These are phyloP conservation scores for Diaporthe sp. DNA, from an alignment of 2,329 filamentous ascomycete species.

Conservation along the genomic window DNA sequence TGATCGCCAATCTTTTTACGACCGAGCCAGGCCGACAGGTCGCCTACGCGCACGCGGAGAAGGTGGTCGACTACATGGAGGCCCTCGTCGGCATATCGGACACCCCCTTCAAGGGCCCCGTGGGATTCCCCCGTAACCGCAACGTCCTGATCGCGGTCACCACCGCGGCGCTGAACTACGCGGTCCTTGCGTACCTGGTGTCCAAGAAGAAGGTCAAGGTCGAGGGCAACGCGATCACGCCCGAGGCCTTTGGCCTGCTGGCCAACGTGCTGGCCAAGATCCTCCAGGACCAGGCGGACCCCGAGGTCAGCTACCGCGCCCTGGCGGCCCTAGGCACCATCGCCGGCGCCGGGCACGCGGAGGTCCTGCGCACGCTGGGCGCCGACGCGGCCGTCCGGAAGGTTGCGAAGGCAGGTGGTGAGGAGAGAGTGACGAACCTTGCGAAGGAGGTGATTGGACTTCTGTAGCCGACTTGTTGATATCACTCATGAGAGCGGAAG, in stretches of 20 bases:
- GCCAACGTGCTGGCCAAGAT: conserved; percentile 72
- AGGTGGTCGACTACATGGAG: conserved; percentile 74
- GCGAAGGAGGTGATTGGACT: conserved; percentile 60
- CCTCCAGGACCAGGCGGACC: conserved; percentile 77
- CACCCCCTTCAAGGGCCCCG: conserved; percentile 60
- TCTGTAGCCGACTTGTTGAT: conserved; percentile 47
- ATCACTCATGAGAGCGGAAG: neutral
- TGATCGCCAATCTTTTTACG: conserved; percentile 86
- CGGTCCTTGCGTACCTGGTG: conserved; percentile 74
- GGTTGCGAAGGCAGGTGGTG: conserved; percentile 56
- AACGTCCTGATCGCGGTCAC: conserved; percentile 87
- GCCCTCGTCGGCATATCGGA: conserved; percentile 68
- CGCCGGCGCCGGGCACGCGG: conserved; percentile 68
- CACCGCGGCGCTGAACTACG: conserved; percentile 87
- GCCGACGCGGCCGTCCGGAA: conserved; percentile 56
- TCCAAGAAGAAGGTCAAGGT: conserved; percentile 58
- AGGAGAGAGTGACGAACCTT: conserved; percentile 63
- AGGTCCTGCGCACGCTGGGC: conserved; percentile 58
- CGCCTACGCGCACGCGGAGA: conserved; percentile 70
- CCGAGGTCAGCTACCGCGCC: conserved; percentile 85
- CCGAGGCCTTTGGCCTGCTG: conserved; percentile 59
- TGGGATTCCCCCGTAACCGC: conserved; percentile 72
- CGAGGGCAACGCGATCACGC: conserved; percentile 53
- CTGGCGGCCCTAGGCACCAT: conserved; percentile 89
- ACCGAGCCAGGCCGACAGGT: conserved; percentile 79